Percentiles rank a stretch among this genome's conserved stretches.
Conservation (phyloP, 306 rosid genomes). For the Lathyrus oleraceus region DNA sequence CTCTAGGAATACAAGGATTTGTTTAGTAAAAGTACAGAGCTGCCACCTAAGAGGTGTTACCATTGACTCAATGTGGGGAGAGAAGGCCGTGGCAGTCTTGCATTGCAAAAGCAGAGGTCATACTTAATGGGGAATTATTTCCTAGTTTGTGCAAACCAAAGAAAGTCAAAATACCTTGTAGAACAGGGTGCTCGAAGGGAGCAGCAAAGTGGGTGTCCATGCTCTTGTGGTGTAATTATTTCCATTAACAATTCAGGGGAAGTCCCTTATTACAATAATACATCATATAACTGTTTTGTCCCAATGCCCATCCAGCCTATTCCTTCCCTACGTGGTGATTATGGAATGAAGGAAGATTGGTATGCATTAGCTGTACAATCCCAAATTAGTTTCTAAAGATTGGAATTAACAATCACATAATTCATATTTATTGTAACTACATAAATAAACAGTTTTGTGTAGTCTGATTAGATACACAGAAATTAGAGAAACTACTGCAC, state of each 20-base stretch:
- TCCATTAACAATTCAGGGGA: background rate
- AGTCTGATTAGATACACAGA: background rate
- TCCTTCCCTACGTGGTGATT: background rate
- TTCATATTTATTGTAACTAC: background rate
- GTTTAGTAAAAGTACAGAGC: background rate
- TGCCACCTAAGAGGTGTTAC: background rate
- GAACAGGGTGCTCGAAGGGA: background rate
- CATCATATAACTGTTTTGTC: background rate
- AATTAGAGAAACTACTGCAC: background rate
- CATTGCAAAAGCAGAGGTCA: background rate
- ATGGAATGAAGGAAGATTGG: background rate
- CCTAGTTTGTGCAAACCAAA: background rate
- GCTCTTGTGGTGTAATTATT: background rate
- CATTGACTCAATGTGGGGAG: background rate
- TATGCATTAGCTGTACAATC: background rate
- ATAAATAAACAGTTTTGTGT: background rate
- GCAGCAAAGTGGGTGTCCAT: too few species aligned
- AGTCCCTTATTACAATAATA: background rate
- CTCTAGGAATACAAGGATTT: background rate
- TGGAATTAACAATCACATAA: background rate
- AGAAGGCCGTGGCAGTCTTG: background rate
- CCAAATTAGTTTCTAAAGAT: background rate
- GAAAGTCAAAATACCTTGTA: background rate
- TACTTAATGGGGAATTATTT: background rate
- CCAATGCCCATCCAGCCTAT: background rate